Evolutionary conservation across 208 protist genomes (phyloP), one percentile per base, ranked within the genome.

Genomic region (Angomonas desouzai): DNA sequence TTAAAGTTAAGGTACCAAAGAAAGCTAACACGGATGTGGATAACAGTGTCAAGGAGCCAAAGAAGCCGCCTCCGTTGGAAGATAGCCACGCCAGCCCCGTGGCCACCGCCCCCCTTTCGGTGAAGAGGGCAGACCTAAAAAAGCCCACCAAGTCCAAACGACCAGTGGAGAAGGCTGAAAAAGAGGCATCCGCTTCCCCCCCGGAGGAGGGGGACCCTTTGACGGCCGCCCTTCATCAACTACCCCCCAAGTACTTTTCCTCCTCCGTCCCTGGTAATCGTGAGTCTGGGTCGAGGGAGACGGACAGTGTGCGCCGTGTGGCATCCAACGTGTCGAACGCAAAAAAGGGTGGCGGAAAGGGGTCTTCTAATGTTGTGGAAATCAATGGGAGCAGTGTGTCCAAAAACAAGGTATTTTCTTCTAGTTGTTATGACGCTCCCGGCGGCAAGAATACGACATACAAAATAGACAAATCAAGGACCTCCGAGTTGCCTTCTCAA

Each of bases 161-260:
- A 16, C 45, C 18, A 4, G 10, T 13, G 9, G 45, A 51, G n/a
- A 51, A 51, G 45, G n/a, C 9, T 3, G 45, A 51, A 16, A 23
- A 27, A 9, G 18, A 51, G 18, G 45, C 4, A 4, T 27, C 10
- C 6, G 20, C 20, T 13, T 3, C 3, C n/a, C 9, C 45, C 11
- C 9, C n/a, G 30, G 51, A 57, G 30, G 51, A 57, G 27, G 10
- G 3, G 13, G 51, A 57, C 51, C 27, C 22, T 10, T 23, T 57
- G n/a, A 57, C 25, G 20, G 30, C 51, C 3, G 51, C 51, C 27
- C 51, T 57, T 3, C 22, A 57, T 7, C 51, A 57, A 32, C 51
- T 57, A n/a, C 51, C 51, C n/a, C 51, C 51, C 10, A 34, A 34
- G 13, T 57, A 57, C 29, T 57, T 57, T 57, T 29, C 51, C n/a